Conservation (phyloP, 768 basidiomycete species). For the Termitomyces sp. region DNA sequence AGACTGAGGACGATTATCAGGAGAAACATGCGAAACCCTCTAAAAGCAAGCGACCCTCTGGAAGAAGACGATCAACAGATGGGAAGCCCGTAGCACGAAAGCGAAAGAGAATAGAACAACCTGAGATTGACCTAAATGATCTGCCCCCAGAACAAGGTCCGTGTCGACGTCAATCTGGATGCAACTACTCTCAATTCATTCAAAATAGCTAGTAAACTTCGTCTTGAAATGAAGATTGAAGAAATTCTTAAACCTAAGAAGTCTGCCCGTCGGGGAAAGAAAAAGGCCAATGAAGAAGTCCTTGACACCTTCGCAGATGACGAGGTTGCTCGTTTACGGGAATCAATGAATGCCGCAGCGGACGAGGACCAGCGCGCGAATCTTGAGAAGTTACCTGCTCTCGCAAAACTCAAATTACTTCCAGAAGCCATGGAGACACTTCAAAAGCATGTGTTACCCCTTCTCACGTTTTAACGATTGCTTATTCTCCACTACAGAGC, state of each 20-base stretch:
- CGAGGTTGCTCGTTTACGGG: slow-evolving; percentile 84
- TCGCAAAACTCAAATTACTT: slow-evolving; percentile 77
- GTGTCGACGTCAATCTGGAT: slow-evolving; percentile 9
- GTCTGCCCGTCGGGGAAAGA: slow-evolving; percentile 62
- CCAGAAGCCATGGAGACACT: slow-evolving; percentile 91
- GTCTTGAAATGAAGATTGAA: slow-evolving; percentile 81
- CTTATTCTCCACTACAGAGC: slow-evolving; percentile 41
- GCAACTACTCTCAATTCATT: not conserved
- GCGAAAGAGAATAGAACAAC: slow-evolving; percentile 57
- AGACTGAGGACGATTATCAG: slow-evolving; percentile 50
- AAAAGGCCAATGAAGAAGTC: slow-evolving; percentile 73
- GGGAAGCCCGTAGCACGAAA: slow-evolving; percentile 33
- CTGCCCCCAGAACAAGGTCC: slow-evolving; percentile 77
- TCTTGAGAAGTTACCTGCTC: slow-evolving; percentile 74
- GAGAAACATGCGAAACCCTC: slow-evolving; percentile 25
- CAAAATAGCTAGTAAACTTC: slow-evolving; percentile 63
- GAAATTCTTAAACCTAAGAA: slow-evolving; percentile 84
- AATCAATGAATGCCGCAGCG: slow-evolving; percentile 83
- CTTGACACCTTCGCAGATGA: slow-evolving; percentile 88
- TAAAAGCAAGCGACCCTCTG: slow-evolving; percentile 28
- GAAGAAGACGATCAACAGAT: slow-evolving; percentile 22
- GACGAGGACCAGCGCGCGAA: slow-evolving; percentile 83
- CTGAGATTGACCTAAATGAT: slow-evolving; percentile 63
- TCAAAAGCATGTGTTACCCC: slow-evolving; percentile 68
- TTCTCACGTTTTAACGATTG: slow-evolving; percentile 1